phyloP scores from a whole-genome alignment of 257 asterid genomes.

The Sherardia arvensis region DNA sequence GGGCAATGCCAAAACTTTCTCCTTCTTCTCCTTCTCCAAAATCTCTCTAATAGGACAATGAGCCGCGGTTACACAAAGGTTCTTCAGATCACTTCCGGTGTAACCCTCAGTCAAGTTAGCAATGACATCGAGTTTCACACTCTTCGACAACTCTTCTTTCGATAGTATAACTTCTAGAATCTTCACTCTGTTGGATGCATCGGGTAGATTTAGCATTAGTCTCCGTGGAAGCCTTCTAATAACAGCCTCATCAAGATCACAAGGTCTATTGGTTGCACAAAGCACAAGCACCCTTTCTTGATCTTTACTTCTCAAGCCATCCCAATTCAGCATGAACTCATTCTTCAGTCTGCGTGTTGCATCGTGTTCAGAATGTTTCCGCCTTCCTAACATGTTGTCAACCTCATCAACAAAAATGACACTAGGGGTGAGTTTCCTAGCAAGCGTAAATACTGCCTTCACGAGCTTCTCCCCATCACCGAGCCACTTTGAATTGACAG shows the following conservation, averaged over 20 bases:
- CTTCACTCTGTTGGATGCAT: background rate
- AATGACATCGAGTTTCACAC: background rate
- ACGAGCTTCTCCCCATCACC: constrained; percentile 88
- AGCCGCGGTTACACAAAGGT: constrained; percentile 65
- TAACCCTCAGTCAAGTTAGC: background rate
- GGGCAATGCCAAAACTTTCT: constrained; percentile 46
- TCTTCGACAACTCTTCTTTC: background rate
- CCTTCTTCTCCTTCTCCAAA: constrained; percentile 83
- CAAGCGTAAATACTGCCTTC: constrained; percentile 74
- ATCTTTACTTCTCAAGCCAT: constrained; percentile 82
- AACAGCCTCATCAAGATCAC: constrained; percentile 92
- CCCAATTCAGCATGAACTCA: constrained; percentile 92
- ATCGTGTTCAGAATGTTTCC: constrained; percentile 89
- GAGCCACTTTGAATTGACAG: constrained; percentile 83
- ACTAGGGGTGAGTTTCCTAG: constrained; percentile 80
- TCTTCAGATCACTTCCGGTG: background rate
- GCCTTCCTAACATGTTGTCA: constrained; percentile 70
- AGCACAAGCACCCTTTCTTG: constrained; percentile 86
- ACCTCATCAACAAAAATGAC: constrained; percentile 32
- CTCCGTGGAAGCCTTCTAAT: constrained; percentile 11
- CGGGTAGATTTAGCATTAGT: background rate
- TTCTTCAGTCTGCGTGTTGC: constrained; percentile 95
- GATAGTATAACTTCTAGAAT: background rate
- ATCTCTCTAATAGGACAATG: constrained; percentile 79
- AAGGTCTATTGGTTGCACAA: constrained; percentile 90